Evolutionary conservation across 2,329 filamentous ascomycete genomes (phyloP).

Genomic region (Diaporthe ilicicola): DNA sequence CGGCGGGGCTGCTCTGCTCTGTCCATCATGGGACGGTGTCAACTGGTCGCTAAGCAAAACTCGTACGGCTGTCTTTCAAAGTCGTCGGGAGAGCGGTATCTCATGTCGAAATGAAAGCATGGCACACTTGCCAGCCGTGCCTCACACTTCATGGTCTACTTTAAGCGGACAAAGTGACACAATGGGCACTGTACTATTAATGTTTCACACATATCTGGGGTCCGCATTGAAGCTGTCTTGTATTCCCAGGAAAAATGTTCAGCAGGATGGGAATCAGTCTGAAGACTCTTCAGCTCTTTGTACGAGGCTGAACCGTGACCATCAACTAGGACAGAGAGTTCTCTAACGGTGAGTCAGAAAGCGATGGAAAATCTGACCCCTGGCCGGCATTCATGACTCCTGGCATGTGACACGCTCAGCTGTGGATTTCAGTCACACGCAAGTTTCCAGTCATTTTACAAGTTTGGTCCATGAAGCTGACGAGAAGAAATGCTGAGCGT

Average conservation of each 20-base stretch:
- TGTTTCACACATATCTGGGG: neutral
- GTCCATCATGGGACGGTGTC: neutral
- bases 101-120: neutral
- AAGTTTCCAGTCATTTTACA: neutral
- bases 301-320: neutral
- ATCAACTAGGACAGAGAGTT: neutral
- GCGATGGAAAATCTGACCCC: neutral
- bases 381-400: neutral
- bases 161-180: constrained; percentile 4
- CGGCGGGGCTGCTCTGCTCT: neutral
- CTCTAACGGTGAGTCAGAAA: neutral
- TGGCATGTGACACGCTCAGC: neutral
- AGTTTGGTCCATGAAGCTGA: neutral
- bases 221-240: neutral
- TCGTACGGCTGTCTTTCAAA: constrained; percentile 5
- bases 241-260: neutral
- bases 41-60: constrained; percentile 2
- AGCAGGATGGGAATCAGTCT: neutral
- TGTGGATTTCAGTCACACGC: neutral
- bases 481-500: neutral
- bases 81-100: neutral
- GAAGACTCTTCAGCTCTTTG: neutral
- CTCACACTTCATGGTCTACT: neutral
- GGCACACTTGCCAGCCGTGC: neutral
- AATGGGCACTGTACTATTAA: neutral